Evolutionary conservation across 306 rosid species (phyloP), one percentile per base, ranked within the genome.

Genomic region (Glycine soja): DNA sequence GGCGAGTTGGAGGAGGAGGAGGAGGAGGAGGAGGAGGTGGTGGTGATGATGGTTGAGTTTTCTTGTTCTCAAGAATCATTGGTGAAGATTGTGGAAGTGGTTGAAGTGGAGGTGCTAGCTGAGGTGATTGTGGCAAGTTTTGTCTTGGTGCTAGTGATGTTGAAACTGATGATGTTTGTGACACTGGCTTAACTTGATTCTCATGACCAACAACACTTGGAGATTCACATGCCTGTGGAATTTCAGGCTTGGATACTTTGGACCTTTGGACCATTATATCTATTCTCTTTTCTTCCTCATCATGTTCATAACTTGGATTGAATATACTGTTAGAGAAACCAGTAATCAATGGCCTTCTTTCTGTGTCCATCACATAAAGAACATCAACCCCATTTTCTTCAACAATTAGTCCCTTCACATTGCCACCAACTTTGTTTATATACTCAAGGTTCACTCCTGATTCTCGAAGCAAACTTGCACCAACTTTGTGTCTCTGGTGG

Each of bases 261-360:
- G 85, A 52, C 62, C 56, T 73, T 46, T 82, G 90, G 65, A 74
- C 83, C 73, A 59, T 58, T 19, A 62, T 81, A 75, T 88, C 89
- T 46, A 88, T 85, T 76, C 78, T 81, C 81, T 86, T 88, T 70
- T 88, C 88, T 61, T 86, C 84, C 56, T 78, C 83, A 15, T 69
- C 80, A 7, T 86, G 88, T 74, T 85, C 87, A 76, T 7, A 87
- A 80, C 93, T 89, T 1, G 90, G 92, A 81, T 91, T 88, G n/a
- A 66, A 78, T 45, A 84, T 81, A 14, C 81, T 76, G 50, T 84
- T 82, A 7, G 87, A 84, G 78, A 86, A 77, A 47, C 76, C 74
- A 11, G 71, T 43, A 67, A 68, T 53, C 81, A 72, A 34, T 40
- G 86, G 77, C n/a, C 87, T 90, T 12, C 80, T 86, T 84, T 90